These are phyloP conservation scores for Bacterosira constricta DNA, from an alignment of 108 stramenopile genomes.

Conservation along the genomic window DNA sequence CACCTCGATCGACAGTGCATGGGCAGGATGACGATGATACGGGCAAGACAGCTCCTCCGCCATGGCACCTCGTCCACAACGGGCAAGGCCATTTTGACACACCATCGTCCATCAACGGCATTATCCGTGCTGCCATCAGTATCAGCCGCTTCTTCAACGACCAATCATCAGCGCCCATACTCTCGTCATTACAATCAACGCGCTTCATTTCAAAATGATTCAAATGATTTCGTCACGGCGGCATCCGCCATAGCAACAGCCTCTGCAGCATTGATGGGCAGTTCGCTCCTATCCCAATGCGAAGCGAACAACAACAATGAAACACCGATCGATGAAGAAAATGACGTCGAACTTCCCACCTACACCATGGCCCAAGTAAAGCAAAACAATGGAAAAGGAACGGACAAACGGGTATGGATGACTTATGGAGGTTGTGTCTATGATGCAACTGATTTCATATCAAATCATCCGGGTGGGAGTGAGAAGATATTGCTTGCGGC, in stretches of 20 bases:
- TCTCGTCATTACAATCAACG: too few relatives aligned
- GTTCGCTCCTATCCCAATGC: slow-evolving; percentile 4
- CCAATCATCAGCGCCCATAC: too few relatives aligned
- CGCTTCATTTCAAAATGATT: too few relatives aligned
- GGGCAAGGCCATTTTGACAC: too few relatives aligned
- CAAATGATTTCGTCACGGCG: too few relatives aligned
- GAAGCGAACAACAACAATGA: background rate
- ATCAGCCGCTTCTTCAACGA: too few relatives aligned
- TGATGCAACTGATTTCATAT: slow-evolving; percentile 95
- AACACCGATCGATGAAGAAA: background rate
- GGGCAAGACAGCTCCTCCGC: too few relatives aligned
- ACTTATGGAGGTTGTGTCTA: slow-evolving; percentile 91
- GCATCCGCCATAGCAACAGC: background rate
- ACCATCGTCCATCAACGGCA: too few relatives aligned
- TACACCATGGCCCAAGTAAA: slow-evolving; percentile 66
- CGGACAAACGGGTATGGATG: slow-evolving; percentile 85
- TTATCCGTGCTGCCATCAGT: too few relatives aligned
- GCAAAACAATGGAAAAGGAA: slow-evolving; percentile 56
- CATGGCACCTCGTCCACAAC: too few relatives aligned
- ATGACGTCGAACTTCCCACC: slow-evolving; percentile 47
- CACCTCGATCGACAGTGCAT: too few relatives aligned
- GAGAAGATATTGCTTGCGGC: slow-evolving; percentile 91
- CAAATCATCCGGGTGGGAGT: slow-evolving; percentile 86
- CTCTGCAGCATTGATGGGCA: background rate
- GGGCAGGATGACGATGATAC: too few relatives aligned